These are phyloP conservation scores for Neurospora sp. DNA, from an alignment of 495 filamentous ascomycete genomes.

Conservation along the genomic window DNA sequence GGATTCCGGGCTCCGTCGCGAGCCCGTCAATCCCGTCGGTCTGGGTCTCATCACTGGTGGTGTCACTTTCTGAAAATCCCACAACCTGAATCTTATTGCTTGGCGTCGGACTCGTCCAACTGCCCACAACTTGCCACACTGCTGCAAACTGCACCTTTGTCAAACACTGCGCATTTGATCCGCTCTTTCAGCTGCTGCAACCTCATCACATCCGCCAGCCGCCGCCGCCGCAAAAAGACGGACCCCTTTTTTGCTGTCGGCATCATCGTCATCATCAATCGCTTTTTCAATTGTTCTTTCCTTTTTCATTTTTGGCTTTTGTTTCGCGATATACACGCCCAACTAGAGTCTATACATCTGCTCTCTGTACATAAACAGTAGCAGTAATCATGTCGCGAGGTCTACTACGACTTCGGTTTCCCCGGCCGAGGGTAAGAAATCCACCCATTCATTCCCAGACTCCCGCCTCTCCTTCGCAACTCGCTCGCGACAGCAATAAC, in stretches of 20 bases:
- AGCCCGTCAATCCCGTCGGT: not conserved
- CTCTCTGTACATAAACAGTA: not conserved
- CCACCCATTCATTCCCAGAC: no score
- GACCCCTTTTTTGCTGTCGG: not conserved
- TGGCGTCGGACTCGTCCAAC: not conserved
- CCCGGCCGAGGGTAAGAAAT: slow-evolving; percentile 22
- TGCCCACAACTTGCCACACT: not conserved
- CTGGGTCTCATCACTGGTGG: not conserved
- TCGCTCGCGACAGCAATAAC: no score
- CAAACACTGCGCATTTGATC: not conserved
- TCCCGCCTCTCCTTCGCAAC: no score
- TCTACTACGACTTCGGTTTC: slow-evolving; percentile 16
- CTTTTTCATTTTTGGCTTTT: not conserved
- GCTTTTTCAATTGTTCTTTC: not conserved
- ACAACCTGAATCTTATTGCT: not conserved
- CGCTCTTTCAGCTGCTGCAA: not conserved
- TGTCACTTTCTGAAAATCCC: not conserved
- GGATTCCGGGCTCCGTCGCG: not conserved
- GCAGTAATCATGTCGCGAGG: not conserved
- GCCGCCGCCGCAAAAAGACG: not conserved
- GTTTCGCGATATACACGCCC: not conserved
- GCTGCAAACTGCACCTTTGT: not conserved
- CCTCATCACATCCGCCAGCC: not conserved
- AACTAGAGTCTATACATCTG: not conserved
- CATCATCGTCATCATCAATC: not conserved